Evolutionary conservation across 2,329 filamentous ascomycete genomes (phyloP), one percentile per base, ranked within the genome.

Genomic region (Penicillium rolfsii): DNA sequence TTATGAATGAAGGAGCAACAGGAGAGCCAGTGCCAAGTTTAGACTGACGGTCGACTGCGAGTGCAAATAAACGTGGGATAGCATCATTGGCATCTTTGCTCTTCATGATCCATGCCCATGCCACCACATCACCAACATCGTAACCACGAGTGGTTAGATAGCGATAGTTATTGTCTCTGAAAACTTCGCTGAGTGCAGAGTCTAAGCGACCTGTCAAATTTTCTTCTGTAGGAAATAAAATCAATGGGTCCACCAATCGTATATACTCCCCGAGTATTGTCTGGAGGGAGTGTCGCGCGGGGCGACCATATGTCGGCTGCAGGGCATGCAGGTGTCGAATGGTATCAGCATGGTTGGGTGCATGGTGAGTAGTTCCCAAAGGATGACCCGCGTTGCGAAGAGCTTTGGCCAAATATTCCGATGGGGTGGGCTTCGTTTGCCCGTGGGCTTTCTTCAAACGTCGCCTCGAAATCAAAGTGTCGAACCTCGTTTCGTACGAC

Each of bases 101-200:
- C 26, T 73, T 76, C 54, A 83, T 67, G 24, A 83, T 74, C 81
- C 81, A 83, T 19, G 79, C 75, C 80, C 81, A 83, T 19, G 71
- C 66, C 59, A 78, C 72, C 28, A 82, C 74, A 70, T 82, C 80
- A 4, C 68, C 63, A 19, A 70, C 65, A 49, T 71, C 72, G 64
- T 77, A 80, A 7, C 75, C 71, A 53, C 72, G 69, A 22, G 61
- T 43, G 7, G 55, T 64, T 8, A 82, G 64, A 46, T 72, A 76
- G 6, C 66, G 59, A 33, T 74, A 40, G 26, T 67, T 66, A 5
- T 65, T 57, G 5, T 67, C 52, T 52, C 69, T 61, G 52, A 81
- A 79, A n/a, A 79, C 70, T 14, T 63, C 59, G 53, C 66, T 61
- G 12, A 80, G 55, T 40, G 69, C 73, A 24, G 61, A 49, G 35